Percentiles rank a stretch among this genome's conserved stretches.
Conservation (phyloP, 2,329 filamentous ascomycete genomes). For the Pyrenophora teres region DNA sequence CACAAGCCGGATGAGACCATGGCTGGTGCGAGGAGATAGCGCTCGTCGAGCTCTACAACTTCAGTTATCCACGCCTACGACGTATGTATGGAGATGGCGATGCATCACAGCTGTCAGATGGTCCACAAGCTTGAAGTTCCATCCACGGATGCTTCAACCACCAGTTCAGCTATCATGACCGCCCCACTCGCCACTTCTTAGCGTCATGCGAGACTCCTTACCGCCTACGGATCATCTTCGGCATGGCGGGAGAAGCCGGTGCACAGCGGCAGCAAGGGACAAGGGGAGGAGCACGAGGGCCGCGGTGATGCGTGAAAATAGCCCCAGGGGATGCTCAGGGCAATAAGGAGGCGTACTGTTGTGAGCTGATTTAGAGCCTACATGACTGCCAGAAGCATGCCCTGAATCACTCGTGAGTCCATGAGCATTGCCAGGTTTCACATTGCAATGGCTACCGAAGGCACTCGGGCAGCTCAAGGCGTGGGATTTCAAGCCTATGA, state of each 20-base stretch:
- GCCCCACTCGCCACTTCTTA: slow-evolving; percentile 13
- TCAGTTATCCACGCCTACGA: slow-evolving; percentile 5
- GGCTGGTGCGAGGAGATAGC: slow-evolving; percentile 20
- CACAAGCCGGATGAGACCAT: slow-evolving; percentile 3
- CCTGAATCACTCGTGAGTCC: neutral
- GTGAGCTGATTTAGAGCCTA: neutral
- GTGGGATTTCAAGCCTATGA: neutral
- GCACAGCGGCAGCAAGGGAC: neutral
- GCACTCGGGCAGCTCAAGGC: neutral
- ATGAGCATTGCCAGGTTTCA: neutral
- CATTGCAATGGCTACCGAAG: neutral
- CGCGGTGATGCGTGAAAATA: neutral
- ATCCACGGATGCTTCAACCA: slow-evolving; percentile 16
- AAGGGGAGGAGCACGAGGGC: neutral
- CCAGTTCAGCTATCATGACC: slow-evolving; percentile 10
- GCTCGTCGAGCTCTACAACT: slow-evolving; percentile 27
- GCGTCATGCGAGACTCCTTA: slow-evolving; percentile 9
- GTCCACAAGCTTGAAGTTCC: slow-evolving; percentile 19
- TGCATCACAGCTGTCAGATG: slow-evolving; percentile 25
- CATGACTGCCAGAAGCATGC: neutral
- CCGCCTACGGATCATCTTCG: slow-evolving; percentile 8
- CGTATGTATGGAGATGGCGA: slow-evolving; percentile 9
- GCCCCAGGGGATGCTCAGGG: neutral
- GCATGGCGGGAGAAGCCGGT: neutral
- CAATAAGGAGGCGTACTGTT: neutral